Percentiles rank a stretch among this genome's conserved stretches.
phyloP scores from a whole-genome alignment of 2,329 filamentous ascomycete species.

The Berkeleyomyces basicola region DNA sequence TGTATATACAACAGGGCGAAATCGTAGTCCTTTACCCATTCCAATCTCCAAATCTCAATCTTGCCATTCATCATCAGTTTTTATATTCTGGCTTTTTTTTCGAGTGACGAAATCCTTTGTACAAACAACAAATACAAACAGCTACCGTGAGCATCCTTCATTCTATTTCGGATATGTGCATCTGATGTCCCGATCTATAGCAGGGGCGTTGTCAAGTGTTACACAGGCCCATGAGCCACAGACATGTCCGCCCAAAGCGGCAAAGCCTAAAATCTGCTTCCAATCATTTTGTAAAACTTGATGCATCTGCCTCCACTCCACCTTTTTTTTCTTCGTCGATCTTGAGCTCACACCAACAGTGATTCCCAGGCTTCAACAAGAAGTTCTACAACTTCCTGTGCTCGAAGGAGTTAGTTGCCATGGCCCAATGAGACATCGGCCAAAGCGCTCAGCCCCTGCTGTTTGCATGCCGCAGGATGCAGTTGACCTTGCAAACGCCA shows the following conservation, averaged over 20 bases:
- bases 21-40: no score
- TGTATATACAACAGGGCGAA: no score
- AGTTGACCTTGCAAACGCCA: neutral
- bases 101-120: neutral
- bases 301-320: neutral
- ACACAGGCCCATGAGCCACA: neutral
- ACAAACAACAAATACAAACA: neutral
- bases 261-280: no score
- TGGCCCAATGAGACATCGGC: no score
- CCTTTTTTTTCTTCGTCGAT: neutral
- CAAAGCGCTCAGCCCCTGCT: neutral
- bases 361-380: no score
- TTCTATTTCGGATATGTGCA: neutral
- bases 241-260: no score
- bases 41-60: no score
- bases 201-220: neutral
- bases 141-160: neutral
- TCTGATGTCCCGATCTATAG: neutral
- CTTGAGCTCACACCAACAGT: no score
- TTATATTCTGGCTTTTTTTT: neutral
- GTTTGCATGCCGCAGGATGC: neutral
- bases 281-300: no score
- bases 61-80: neutral
- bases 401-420: neutral
- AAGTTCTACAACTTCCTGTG: neutral